These are phyloP conservation scores for Penicillium desertorum DNA, from an alignment of 495 filamentous ascomycete genomes.

Conservation along the genomic window DNA sequence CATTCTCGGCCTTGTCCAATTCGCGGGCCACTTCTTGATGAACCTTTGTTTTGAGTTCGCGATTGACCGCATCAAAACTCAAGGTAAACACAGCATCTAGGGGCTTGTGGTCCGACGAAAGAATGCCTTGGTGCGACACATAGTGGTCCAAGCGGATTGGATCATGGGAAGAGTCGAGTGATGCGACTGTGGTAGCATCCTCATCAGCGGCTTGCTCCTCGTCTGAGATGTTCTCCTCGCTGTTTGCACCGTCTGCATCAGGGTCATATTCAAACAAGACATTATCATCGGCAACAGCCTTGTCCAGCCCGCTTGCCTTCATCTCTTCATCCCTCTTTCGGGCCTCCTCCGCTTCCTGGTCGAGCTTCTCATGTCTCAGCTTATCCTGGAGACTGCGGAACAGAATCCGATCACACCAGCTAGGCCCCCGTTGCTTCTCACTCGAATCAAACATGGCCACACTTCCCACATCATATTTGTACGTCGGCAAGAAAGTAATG, in stretches of 20 bases:
- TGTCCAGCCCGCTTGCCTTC: slow-evolving; percentile 73
- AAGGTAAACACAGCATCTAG: slow-evolving; percentile 76
- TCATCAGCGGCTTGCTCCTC: slow-evolving; percentile 24
- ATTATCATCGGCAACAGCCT: slow-evolving; percentile 73
- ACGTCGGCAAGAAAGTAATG: slow-evolving; percentile 88
- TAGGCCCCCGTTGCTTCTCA: slow-evolving; percentile 87
- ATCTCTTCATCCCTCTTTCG: slow-evolving; percentile 79
- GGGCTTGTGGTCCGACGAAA: slow-evolving; percentile 96
- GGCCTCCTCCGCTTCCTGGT: slow-evolving; percentile 62
- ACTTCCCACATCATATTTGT: slow-evolving; percentile 95
- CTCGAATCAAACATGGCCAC: slow-evolving; percentile 91
- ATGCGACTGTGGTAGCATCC: slow-evolving; percentile 20
- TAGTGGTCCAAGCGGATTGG: slow-evolving; percentile 72
- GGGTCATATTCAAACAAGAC: slow-evolving; percentile 91
- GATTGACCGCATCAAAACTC: slow-evolving; percentile 78
- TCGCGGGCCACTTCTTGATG: slow-evolving; percentile 86
- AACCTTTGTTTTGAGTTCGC: slow-evolving; percentile 75
- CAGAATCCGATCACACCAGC: slow-evolving; percentile 97
- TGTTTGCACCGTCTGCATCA: slow-evolving; percentile 54
- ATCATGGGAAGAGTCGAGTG: slow-evolving; percentile 29
- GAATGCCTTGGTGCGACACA: slow-evolving; percentile 79
- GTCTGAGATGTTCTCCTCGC: slow-evolving; percentile 57
- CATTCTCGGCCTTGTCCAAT: slow-evolving; percentile 90
- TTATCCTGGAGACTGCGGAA: slow-evolving; percentile 74
- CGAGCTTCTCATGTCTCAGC: slow-evolving; percentile 65